A percentile compares a stretch with the other conserved stretches of the same genome.
Conservation (phyloP, 495 filamentous ascomycete genomes). For the Xylaria venustula region DNA sequence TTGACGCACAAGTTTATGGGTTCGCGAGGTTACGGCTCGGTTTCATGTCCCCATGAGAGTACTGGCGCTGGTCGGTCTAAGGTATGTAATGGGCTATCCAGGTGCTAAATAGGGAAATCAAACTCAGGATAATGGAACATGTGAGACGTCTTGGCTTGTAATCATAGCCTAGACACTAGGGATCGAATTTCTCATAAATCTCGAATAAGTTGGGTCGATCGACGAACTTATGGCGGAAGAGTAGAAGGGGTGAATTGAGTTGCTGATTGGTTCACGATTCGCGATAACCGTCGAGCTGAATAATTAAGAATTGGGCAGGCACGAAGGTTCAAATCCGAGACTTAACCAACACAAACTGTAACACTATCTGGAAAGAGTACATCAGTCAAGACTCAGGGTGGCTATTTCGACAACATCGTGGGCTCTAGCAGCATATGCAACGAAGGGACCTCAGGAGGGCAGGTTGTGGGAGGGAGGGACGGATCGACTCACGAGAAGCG, state of each 20-base stretch:
- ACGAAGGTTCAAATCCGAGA: neutral
- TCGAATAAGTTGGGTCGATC: neutral
- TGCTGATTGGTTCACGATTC: conserved; percentile 6
- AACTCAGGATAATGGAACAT: neutral
- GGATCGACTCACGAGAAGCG: conserved; percentile 8
- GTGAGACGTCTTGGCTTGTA: neutral
- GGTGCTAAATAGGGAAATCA: neutral
- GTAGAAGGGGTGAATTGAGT: neutral
- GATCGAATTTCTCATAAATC: neutral
- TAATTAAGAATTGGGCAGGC: conserved; percentile 10
- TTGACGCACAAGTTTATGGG: conserved; percentile 2
- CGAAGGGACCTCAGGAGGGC: neutral
- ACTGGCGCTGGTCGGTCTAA: neutral
- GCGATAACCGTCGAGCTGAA: conserved; percentile 2
- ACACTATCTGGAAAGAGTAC: neutral
- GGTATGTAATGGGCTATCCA: neutral
- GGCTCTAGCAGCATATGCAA: neutral
- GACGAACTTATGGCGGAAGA: neutral
- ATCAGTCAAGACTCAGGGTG: neutral
- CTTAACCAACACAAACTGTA: neutral
- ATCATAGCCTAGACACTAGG: conserved; percentile 2
- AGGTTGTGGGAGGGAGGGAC: neutral
- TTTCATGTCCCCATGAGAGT: conserved; percentile 13
- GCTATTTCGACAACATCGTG: neutral
- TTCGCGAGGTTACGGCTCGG: conserved; percentile 1